These are phyloP conservation scores for Marchantia paleacea DNA, from an alignment of 225 moss, liverwort and hornwort species.

Conservation along the genomic window DNA sequence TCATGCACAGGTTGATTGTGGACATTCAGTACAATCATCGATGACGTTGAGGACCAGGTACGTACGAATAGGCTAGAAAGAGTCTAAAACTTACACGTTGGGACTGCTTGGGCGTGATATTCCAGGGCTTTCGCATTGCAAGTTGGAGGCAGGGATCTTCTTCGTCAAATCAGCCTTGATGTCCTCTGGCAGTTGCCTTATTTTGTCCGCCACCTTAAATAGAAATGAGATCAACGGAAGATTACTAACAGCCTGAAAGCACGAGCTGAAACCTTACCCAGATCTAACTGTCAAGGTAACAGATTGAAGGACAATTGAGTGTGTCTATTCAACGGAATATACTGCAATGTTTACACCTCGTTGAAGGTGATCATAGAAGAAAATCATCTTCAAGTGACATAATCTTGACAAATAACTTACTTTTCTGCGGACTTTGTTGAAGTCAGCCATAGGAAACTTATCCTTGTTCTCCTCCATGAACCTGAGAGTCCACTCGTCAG, in stretches of 20 bases:
- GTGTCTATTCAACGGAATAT: too few species aligned
- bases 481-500: slow-evolving; percentile 88
- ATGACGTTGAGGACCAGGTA: too few species aligned
- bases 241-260: neutral
- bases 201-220: slow-evolving; percentile 31
- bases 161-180: slow-evolving; percentile 41
- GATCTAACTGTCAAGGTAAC: too few species aligned
- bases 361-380: neutral
- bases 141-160: slow-evolving; percentile 34
- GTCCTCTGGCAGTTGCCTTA: slow-evolving; percentile 29
- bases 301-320: too few species aligned
- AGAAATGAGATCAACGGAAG: neutral
- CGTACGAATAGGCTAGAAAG: neutral
- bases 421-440: slow-evolving; percentile 61
- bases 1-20: too few species aligned
- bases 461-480: slow-evolving; percentile 70
- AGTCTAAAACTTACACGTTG: slow-evolving; percentile 27
- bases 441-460: slow-evolving; percentile 62
- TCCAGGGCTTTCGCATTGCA: slow-evolving; percentile 35
- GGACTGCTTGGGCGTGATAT: slow-evolving; percentile 44
- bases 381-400: neutral
- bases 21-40: too few species aligned
- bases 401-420: too few species aligned
- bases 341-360: too few species aligned
- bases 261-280: too few species aligned